Percentiles rank a stretch among this genome's conserved stretches.
Conservation (phyloP, 169 alveolate genomes). For the Cryptosporidium parvum region DNA sequence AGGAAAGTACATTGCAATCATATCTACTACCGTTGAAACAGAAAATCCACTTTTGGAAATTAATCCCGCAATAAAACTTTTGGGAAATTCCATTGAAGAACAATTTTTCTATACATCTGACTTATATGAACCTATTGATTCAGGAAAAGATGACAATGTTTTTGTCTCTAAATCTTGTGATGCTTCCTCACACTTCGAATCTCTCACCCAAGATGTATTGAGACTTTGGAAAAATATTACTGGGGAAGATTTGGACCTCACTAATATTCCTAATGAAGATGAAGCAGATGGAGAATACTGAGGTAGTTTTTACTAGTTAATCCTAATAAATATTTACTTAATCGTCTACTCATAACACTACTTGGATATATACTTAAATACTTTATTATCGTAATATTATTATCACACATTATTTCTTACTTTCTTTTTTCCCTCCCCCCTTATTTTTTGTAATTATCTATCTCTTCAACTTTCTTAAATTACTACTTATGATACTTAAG, state of each 20-base stretch:
- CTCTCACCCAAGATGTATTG: conserved; percentile 95
- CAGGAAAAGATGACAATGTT: conserved; percentile 89
- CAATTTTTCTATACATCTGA: conserved; percentile 91
- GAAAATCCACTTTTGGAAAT: conserved; percentile 91
- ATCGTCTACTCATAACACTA: too few species aligned
- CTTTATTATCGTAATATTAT: too few species aligned
- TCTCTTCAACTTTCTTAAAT: neutral
- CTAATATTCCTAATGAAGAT: conserved; percentile 39
- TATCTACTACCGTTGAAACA: conserved; percentile 97
- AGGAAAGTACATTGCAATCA: conserved; percentile 95
- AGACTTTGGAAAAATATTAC: conserved; percentile 81
- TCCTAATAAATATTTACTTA: too few species aligned
- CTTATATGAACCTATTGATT: conserved; percentile 90
- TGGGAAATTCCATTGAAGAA: conserved; percentile 92
- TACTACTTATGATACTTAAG: neutral
- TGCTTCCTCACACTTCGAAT: conserved; percentile 97
- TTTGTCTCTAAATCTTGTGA: conserved; percentile 94
- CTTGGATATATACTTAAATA: neutral
- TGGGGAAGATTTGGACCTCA: conserved; percentile 81
- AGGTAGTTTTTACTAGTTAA: neutral
- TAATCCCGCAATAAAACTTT: conserved; percentile 93
- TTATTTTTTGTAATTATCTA: too few species aligned
- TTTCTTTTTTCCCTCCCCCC: too few species aligned
- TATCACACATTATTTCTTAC: neutral
- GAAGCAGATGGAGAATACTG: neutral